Percentiles rank a stretch among this genome's conserved stretches.
These are phyloP conservation scores for Pittosporum tobira DNA, from an alignment of 129 eudicot genomes.

Conservation along the genomic window DNA sequence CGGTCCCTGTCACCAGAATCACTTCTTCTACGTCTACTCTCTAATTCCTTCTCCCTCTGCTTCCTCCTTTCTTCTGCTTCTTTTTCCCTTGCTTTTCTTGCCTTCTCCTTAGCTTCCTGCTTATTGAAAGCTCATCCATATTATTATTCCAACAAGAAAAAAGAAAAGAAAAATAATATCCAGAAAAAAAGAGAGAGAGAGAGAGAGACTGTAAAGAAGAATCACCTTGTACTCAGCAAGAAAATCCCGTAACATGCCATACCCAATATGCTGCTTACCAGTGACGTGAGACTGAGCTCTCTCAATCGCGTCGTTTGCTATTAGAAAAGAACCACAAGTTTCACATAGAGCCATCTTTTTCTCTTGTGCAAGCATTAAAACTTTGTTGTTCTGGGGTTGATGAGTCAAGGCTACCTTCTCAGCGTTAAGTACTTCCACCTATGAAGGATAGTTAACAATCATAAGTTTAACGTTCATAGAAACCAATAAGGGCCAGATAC, in stretches of 20 bases:
- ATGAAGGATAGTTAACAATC: slow-evolving; percentile 9
- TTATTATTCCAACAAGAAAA: not conserved
- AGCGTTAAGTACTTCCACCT: slow-evolving; percentile 83
- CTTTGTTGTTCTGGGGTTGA: slow-evolving; percentile 60
- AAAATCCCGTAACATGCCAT: slow-evolving; percentile 82
- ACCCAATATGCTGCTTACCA: slow-evolving; percentile 96
- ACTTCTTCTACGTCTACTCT: slow-evolving; percentile 50
- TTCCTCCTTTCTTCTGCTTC: slow-evolving; percentile 85
- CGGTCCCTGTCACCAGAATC: slow-evolving; percentile 45
- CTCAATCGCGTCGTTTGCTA: slow-evolving; percentile 92
- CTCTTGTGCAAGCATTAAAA: slow-evolving; percentile 78
- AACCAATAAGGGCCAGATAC: not conserved
- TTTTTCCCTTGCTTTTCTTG: slow-evolving; percentile 86
- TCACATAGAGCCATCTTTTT: slow-evolving; percentile 98
- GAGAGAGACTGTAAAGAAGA: not conserved
- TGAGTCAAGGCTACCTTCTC: slow-evolving; percentile 76
- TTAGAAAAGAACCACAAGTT: slow-evolving; percentile 86
- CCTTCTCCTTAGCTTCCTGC: slow-evolving; percentile 92
- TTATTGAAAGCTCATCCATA: not conserved
- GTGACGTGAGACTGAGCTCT: slow-evolving; percentile 97
- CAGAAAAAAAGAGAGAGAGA: not conserved
- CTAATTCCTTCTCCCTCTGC: slow-evolving; percentile 60
- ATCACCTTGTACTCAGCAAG: slow-evolving; percentile 66
- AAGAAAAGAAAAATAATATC: not conserved
- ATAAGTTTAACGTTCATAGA: not conserved